Base-by-base conservation (phyloP, 2,329 filamentous ascomycete species). In the Diaporthe sp. region DNA sequence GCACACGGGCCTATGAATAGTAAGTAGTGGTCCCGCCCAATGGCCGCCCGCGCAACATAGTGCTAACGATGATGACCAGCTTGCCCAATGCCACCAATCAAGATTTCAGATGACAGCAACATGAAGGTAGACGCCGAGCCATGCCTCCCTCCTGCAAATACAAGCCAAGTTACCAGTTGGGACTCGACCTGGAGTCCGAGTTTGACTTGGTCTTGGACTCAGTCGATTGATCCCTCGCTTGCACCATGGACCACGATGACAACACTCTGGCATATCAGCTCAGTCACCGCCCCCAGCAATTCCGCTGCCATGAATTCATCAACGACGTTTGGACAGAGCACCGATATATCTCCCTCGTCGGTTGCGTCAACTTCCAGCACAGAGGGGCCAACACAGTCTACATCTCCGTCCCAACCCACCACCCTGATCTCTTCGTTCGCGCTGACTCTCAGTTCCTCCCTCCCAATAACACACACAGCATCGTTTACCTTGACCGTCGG, bases 1-100 rank as follows among this genome's bases (percentile, higher is more conserved):
- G 66, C 66, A 22, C 32, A 56, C 22, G 66, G 66, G 32, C 51
- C 66, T 27, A 70, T 70, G 50, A 70, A 70, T 9, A n/a, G 30
- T 47, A 17, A 66, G 61, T 66, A 30, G 35, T 17, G 10, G 32
- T n/a, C 9, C 15, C 3, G 22, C 9, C 7, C 17, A 30, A 37
- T 13, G 2, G 12, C 2, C 13, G 12, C 10, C 19, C 37, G 44
- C 12, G 19, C 19, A 5, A 19, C 25, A 42, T n/a, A 10, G 30
- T 2, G 30, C 44, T 66, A 51, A 66, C 13, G 10, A n/a, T 51
- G 2, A n/a, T 3, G 25, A 50, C 61, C 6, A 66, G 61, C 51
- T 30, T 70, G 66, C 15, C 51, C 50, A n/a, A 32, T 70, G 50
- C 66, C 66, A 8, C 66, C 66, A 15, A 44, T 32, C 2, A 30